phyloP scores from a whole-genome alignment of 1,139 yeast genomes.

The Suhomyces terraborum region DNA sequence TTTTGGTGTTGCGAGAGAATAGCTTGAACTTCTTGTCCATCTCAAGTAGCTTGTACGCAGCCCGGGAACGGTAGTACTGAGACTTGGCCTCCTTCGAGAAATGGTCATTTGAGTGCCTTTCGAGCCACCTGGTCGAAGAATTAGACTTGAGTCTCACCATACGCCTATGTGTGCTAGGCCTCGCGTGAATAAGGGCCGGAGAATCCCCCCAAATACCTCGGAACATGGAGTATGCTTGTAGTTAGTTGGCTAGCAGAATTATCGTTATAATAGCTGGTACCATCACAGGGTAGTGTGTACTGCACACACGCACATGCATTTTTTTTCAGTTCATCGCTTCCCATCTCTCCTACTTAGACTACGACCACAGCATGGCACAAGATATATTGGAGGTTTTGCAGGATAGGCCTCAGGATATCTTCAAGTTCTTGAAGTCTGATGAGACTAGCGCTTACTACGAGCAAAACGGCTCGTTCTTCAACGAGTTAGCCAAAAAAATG shows the following conservation, averaged over 20 bases:
- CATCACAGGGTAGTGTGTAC: no score
- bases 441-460: conserved; percentile 14
- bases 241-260: no score
- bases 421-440: conserved; percentile 21
- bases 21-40: conserved; percentile 64
- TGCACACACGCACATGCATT: conserved; percentile 8
- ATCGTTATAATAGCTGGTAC: no score
- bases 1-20: conserved; percentile 49
- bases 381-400: conserved; percentile 24
- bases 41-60: conserved; percentile 83
- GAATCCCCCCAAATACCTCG: background rate
- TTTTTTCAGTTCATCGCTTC: conserved; percentile 14
- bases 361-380: conserved; percentile 18
- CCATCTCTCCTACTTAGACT: background rate
- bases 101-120: conserved; percentile 64
- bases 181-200: background rate
- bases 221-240: background rate
- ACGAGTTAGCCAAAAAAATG: conserved; percentile 49
- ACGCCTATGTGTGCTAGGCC: background rate
- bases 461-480: conserved; percentile 26
- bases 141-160: conserved; percentile 25
- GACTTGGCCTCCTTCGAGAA: conserved; percentile 67
- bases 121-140: conserved; percentile 74
- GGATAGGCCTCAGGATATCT: conserved; percentile 32
- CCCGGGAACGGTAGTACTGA: conserved; percentile 72